Conservation (phyloP, 2,329 filamentous ascomycete genomes). For the Ascochyta pisi region DNA sequence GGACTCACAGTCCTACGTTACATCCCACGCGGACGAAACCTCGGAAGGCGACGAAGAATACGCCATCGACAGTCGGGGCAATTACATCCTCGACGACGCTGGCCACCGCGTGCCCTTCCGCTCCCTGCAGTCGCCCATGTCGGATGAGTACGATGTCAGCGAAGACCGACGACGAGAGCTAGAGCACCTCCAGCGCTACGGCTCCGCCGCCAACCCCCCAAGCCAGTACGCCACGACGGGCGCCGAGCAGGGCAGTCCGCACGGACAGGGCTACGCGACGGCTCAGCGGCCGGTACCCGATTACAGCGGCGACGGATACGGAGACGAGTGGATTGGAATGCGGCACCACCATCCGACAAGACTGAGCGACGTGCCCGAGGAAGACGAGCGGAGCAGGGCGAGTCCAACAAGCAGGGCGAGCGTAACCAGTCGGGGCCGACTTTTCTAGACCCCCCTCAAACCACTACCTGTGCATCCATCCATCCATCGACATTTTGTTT, state of each 20-base stretch:
- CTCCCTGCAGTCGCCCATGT: constrained; percentile 40
- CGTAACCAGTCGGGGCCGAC: constrained; percentile 39
- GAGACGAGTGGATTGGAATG: constrained; percentile 47
- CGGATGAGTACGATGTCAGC: constrained; percentile 63
- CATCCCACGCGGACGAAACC: constrained; percentile 42
- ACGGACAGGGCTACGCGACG: constrained; percentile 28
- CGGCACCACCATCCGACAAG: constrained; percentile 50
- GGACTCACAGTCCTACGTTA: constrained; percentile 47
- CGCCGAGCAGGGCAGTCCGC: constrained; percentile 22
- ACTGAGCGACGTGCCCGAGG: constrained; percentile 50
- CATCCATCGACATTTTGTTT: not conserved
- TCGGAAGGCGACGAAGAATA: constrained; percentile 49
- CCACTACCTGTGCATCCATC: not conserved
- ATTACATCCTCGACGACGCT: constrained; percentile 45
- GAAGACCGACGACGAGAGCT: constrained; percentile 58
- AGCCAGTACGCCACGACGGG: constrained; percentile 38
- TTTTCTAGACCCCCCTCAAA: constrained; percentile 6
- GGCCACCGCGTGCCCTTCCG: constrained; percentile 47
- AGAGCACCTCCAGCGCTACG: constrained; percentile 57
- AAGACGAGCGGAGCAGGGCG: constrained; percentile 49
- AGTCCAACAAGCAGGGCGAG: constrained; percentile 46
- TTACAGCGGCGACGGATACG: constrained; percentile 49
- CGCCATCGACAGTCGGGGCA: constrained; percentile 46
- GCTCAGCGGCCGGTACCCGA: constrained; percentile 28
- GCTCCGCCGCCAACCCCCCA: constrained; percentile 42